Evolutionary conservation across 306 rosid species (phyloP), one percentile per base, ranked within the genome.

Genomic region (Benincasa hispida): DNA sequence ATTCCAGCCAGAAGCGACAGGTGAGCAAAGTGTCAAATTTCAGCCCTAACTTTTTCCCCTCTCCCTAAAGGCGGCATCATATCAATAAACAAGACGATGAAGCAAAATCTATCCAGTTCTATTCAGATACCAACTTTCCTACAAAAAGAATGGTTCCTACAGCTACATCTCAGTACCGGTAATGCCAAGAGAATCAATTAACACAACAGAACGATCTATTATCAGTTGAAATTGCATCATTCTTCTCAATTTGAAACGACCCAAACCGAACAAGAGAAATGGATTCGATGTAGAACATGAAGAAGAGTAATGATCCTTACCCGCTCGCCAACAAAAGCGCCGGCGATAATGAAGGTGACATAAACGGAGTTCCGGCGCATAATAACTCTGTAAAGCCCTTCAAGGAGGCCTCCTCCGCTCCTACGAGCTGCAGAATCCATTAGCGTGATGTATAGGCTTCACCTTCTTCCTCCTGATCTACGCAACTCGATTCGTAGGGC

Each of bases 331-430:
- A 90, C 69, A 79, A 92, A 95, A 54, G 99, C 98, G 27, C 98
- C 99, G 9, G 93, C 96, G 83, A 95, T 88, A 79, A 95, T 79
- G 72, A 95, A 92, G 81, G 99, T 90, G 54, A 92, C 98, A 41
- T 95, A 95, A 57, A 92, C 91, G 70, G 99, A 95, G 84, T 90
- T 95, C 35, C 98, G 97, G 74, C 98, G 97, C 99, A 95, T 92
- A 39, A 95, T 19, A 9, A 92, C 98, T 79, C 89, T 92, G 86
- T 90, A 94, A 17, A 94, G 75, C 39, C 93, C 89, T 84, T 94
- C 99, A 37, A 89, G 76, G 68, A 87, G 72, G 75, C 97, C 96
- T 45, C 97, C 99, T 9, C 95, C 82, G 41, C 83, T 83, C 80
- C 87, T 90, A 77, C 92, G 78, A 30, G 93, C 80, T 0, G 85